Percentiles rank a stretch among this genome's conserved stretches.
These are phyloP conservation scores for Cicer bijugum DNA, from an alignment of 306 rosid species.

Conservation along the genomic window DNA sequence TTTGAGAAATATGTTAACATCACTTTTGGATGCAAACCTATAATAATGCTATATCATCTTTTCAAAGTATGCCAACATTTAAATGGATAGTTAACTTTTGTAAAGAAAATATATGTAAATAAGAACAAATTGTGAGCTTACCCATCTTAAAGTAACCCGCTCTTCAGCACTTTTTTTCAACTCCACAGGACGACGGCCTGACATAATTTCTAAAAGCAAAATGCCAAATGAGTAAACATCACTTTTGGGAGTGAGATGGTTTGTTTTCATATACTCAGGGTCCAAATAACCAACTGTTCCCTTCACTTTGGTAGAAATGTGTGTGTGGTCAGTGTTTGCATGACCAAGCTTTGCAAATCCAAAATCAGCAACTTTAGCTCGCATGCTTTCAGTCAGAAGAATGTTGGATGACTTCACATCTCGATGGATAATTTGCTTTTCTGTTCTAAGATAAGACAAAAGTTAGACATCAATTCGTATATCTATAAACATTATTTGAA, in stretches of 20 bases:
- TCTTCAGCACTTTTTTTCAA: constrained; percentile 67
- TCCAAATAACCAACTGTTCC: constrained; percentile 99
- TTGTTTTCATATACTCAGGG: constrained; percentile 96
- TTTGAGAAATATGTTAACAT: background rate
- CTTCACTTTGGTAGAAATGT: constrained; percentile 96
- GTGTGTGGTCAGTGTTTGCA: constrained; percentile 69
- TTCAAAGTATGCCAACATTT: constrained; percentile 16
- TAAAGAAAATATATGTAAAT: background rate
- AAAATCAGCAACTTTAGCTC: constrained; percentile 97
- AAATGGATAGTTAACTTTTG: constrained; percentile 22
- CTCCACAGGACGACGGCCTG: constrained; percentile 95
- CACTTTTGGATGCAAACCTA: constrained; percentile 22
- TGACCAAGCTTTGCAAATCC: constrained; percentile 98
- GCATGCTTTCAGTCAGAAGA: constrained; percentile 94
- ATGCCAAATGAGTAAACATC: constrained; percentile 97
- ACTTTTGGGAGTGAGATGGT: constrained; percentile 90
- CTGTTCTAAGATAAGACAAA: constrained; percentile 56
- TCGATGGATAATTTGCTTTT: constrained; percentile 92
- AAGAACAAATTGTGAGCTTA: constrained; percentile 50
- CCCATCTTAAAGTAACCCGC: constrained; percentile 96
- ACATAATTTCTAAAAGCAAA: constrained; percentile 80
- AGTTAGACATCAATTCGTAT: constrained; percentile 36
- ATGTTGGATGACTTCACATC: constrained; percentile 97
- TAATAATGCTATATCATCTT: constrained; percentile 22
- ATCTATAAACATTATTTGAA: constrained; percentile 32